phyloP scores from a whole-genome alignment of 495 filamentous ascomycete species.

The Neurospora hispaniola region DNA sequence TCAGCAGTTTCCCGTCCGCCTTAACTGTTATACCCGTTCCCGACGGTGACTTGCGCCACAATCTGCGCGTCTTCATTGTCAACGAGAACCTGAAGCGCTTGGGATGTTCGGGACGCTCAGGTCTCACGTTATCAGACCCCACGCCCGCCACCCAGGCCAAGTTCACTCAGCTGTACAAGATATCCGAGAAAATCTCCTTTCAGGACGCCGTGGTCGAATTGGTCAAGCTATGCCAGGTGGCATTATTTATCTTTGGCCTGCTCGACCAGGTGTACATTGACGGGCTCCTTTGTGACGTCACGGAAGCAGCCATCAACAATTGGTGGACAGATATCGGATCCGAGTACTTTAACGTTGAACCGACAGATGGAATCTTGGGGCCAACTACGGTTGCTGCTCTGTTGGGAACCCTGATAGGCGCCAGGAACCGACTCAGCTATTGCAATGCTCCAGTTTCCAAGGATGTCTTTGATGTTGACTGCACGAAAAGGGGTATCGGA shows the following conservation, averaged over 20 bases:
- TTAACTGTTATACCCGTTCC: constrained; percentile 84
- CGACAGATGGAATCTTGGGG: constrained; percentile 81
- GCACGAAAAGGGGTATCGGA: constrained; percentile 70
- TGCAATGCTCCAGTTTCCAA: constrained; percentile 74
- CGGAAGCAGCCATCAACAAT: constrained; percentile 78
- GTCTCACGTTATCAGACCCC: constrained; percentile 66
- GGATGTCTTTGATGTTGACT: constrained; percentile 80
- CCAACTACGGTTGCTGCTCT: constrained; percentile 87
- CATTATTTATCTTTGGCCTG: constrained; percentile 79
- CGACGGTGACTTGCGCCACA: constrained; percentile 70
- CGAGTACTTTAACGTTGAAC: constrained; percentile 83
- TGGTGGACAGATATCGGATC: constrained; percentile 96
- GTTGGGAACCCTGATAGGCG: constrained; percentile 78
- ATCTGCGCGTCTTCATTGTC: constrained; percentile 80
- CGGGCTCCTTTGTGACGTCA: constrained; percentile 85
- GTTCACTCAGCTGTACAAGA: constrained; percentile 83
- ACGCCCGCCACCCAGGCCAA: constrained; percentile 76
- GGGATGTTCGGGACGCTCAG: constrained; percentile 82
- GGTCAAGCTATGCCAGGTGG: constrained; percentile 85
- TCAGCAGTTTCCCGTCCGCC: constrained; percentile 79
- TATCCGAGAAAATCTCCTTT: constrained; percentile 67
- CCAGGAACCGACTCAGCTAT: constrained; percentile 75
- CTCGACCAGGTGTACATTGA: constrained; percentile 84
- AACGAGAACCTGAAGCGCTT: constrained; percentile 91
- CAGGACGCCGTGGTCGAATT: constrained; percentile 74